Percentiles rank a stretch among this genome's conserved stretches.
phyloP scores from a whole-genome alignment of 306 rosid species.

The Vigna nakashimae region DNA sequence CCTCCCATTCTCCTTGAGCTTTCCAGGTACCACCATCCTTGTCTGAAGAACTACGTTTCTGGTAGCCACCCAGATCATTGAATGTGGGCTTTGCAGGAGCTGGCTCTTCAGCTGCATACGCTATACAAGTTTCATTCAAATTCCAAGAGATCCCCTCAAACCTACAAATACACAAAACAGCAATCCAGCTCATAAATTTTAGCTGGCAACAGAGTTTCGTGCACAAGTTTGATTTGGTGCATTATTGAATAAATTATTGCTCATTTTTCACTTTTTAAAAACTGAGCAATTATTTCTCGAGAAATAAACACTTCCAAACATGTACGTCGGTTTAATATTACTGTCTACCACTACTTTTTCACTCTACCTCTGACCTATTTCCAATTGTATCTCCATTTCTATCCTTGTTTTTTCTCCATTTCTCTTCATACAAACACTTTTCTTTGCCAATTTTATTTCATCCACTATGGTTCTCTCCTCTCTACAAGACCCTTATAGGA shows the following conservation, averaged over 20 bases:
- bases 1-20: constrained; percentile 91
- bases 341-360: not conserved
- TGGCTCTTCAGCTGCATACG: constrained; percentile 93
- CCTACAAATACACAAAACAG: constrained; percentile 59
- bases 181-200: not conserved
- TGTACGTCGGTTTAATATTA: not conserved
- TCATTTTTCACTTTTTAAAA: not conserved
- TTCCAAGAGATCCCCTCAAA: constrained; percentile 97
- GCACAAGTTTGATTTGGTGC: not conserved
- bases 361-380: not conserved
- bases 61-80: constrained; percentile 62
- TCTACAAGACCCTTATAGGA: not conserved
- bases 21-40: constrained; percentile 81
- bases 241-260: not conserved
- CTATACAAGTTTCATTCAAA: constrained; percentile 72
- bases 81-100: constrained; percentile 83
- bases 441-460: too few species aligned
- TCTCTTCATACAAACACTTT: not conserved
- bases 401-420: not conserved
- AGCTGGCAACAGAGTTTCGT: not conserved
- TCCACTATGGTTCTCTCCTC: not conserved
- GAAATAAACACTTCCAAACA: not conserved
- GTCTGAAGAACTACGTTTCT: constrained; percentile 61
- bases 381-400: not conserved
- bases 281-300: not conserved